Evolutionary conservation across 2,329 filamentous ascomycete species (phyloP), one percentile per base, ranked within the genome.

Genomic region (Allantophomopsis cytisporea): DNA sequence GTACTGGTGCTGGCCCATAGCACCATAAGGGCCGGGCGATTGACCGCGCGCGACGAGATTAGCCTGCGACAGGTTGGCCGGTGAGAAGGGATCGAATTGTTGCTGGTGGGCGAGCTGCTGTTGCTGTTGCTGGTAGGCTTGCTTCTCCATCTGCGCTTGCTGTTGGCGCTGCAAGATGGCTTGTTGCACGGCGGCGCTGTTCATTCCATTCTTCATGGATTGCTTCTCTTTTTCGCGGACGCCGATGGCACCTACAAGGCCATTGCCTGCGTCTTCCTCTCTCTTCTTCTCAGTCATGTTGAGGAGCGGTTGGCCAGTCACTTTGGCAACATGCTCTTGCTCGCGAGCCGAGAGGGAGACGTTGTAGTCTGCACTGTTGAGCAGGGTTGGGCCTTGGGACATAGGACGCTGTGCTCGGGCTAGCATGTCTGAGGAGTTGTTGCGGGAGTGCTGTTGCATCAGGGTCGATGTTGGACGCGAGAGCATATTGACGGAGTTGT

Each of bases 321-420:
- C 68, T 31, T 83, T 76, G 8, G 87, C 83, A n/a, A 94, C 72
- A 48, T 93, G 81, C 59, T 93, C 85, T 56, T 93, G 87, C 58
- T 94, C 87, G 13, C 82, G 76, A 14, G 87, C 87, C 15, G 83
- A 87, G n/a, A 94, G 66, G 41, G 80, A 73, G 0, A 64, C 60
- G 7, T 71, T 67, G 17, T 70, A 60, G 46, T 75, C 68, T 37
- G 64, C 64, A 41, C 40, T 45, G 6, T 48, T 48, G 17, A 44
- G 45, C 23, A 28, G 8, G 7, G 31, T 15, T 15, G 49, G 45
- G 8, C 45, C 47, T n/a, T 56, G 43, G 31, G 44, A 36, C 14
- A 38, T 23, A 12, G 23, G 23, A 8, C 23, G 7, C 10, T 4
- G 23, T 28, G 23, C 11, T 28, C 23, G 23, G 10, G 23, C 23